phyloP scores from a whole-genome alignment of 805 yeast genomes.

The Isabelozyma pseudorhagii region DNA sequence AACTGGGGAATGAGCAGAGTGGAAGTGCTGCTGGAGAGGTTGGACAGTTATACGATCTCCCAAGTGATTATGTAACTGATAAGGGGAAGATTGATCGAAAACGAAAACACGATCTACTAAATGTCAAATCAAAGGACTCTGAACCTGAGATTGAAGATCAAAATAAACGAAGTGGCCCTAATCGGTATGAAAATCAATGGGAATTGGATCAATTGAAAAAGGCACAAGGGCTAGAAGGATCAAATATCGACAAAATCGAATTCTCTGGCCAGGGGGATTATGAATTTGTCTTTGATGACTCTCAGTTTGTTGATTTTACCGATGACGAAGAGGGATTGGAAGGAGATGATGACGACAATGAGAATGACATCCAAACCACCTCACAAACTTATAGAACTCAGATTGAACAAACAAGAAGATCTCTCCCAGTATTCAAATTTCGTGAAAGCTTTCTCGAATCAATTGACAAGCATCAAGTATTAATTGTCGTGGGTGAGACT shows the following conservation, averaged over 20 bases:
- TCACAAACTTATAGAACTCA: background rate
- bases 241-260: slow-evolving; percentile 35
- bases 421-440: slow-evolving; percentile 72
- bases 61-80: slow-evolving; percentile 53
- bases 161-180: slow-evolving; percentile 4
- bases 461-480: slow-evolving; percentile 58
- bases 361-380: slow-evolving; percentile 6
- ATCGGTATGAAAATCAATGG: slow-evolving; percentile 42
- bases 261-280: slow-evolving; percentile 47
- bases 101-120: slow-evolving; percentile 51
- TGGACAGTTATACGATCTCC: slow-evolving; percentile 42
- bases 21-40: slow-evolving; percentile 1
- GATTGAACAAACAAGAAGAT: slow-evolving; percentile 53
- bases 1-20: slow-evolving; percentile 17
- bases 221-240: slow-evolving; percentile 31
- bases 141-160: slow-evolving; percentile 14
- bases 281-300: slow-evolving; percentile 73
- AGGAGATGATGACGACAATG: slow-evolving; percentile 10
- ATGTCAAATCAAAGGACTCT: slow-evolving; percentile 23
- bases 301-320: slow-evolving; percentile 39
- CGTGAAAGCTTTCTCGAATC: slow-evolving; percentile 59
- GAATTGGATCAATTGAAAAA: slow-evolving; percentile 49
- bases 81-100: slow-evolving; percentile 53
- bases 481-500: slow-evolving; percentile 81
- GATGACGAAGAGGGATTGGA: slow-evolving; percentile 11